Percentiles rank a stretch among this genome's conserved stretches.
phyloP scores from a whole-genome alignment of 805 yeast species.

The Wickerhamomyces bovis region DNA sequence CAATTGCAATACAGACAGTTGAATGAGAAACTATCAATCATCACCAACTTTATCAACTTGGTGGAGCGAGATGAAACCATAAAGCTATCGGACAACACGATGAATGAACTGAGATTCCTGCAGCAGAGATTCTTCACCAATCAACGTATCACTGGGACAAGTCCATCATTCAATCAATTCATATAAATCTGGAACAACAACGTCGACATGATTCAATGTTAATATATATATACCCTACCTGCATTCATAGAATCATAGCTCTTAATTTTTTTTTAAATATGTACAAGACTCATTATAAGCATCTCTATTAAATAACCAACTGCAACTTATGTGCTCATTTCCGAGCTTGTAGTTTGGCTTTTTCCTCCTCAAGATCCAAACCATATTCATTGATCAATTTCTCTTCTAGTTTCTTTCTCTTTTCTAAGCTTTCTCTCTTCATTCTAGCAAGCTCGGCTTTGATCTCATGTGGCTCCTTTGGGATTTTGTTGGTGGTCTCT shows the following conservation, averaged over 20 bases:
- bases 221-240: neutral
- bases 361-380: slow-evolving; percentile 46
- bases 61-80: slow-evolving; percentile 5
- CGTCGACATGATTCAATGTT: neutral
- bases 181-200: neutral
- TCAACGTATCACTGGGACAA: neutral
- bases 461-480: slow-evolving; percentile 88
- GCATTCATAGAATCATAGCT: neutral
- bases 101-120: slow-evolving; percentile 6
- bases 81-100: slow-evolving; percentile 1
- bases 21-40: slow-evolving; percentile 4
- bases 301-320: no score
- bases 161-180: neutral
- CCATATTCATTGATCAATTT: slow-evolving; percentile 62
- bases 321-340: no score
- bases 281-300: neutral
- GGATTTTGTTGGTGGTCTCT: slow-evolving; percentile 80
- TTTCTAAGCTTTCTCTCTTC: slow-evolving; percentile 67
- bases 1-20: neutral
- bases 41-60: slow-evolving; percentile 10
- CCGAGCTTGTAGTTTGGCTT: slow-evolving; percentile 25
- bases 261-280: slow-evolving; percentile 2
- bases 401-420: slow-evolving; percentile 66
- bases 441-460: slow-evolving; percentile 88
- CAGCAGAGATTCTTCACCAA: neutral